Conservation (phyloP, 2,329 filamentous ascomycete genomes). For the Tolypocladium paradoxum region DNA sequence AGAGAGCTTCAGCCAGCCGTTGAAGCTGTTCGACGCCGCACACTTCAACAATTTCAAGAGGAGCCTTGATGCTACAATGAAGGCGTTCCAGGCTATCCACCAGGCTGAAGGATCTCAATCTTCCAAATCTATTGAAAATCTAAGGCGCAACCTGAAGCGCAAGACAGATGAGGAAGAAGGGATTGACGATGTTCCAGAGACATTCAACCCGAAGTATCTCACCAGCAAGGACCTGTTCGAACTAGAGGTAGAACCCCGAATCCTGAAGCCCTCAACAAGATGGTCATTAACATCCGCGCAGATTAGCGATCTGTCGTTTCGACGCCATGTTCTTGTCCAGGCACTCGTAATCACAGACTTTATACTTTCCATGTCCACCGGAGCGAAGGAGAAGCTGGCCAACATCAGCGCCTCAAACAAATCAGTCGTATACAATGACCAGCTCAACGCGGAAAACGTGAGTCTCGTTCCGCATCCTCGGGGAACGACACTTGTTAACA, state of each 20-base stretch:
- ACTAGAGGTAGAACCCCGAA: conserved; percentile 55
- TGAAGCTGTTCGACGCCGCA: conserved; percentile 61
- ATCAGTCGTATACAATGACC: conserved; percentile 71
- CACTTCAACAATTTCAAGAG: conserved; percentile 74
- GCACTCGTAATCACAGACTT: conserved; percentile 93
- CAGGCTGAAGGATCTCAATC: conserved; percentile 34
- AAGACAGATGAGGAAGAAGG: conserved; percentile 45
- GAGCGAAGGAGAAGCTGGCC: conserved; percentile 68
- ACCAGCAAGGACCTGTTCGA: conserved; percentile 96
- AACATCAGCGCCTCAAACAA: conserved; percentile 63
- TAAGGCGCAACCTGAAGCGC: conserved; percentile 56
- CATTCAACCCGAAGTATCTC: conserved; percentile 93
- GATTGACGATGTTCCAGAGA: conserved; percentile 35
- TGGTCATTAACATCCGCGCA: conserved; percentile 19
- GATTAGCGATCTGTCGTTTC: conserved; percentile 90
- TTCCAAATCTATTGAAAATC: conserved; percentile 49
- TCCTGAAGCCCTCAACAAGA: too few relatives aligned
- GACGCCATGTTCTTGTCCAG: conserved; percentile 89
- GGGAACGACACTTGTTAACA: conserved; percentile 3
- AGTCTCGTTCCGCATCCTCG: conserved; percentile 20
- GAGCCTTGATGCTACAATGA: conserved; percentile 57
- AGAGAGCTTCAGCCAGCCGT: conserved; percentile 82
- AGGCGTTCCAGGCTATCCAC: conserved; percentile 40
- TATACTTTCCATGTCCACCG: conserved; percentile 75
- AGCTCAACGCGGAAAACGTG: conserved; percentile 76